Percentiles rank a stretch among this genome's conserved stretches.
phyloP scores from a whole-genome alignment of 2,329 filamentous ascomycete species.

The Thielaviopsis musarum region DNA sequence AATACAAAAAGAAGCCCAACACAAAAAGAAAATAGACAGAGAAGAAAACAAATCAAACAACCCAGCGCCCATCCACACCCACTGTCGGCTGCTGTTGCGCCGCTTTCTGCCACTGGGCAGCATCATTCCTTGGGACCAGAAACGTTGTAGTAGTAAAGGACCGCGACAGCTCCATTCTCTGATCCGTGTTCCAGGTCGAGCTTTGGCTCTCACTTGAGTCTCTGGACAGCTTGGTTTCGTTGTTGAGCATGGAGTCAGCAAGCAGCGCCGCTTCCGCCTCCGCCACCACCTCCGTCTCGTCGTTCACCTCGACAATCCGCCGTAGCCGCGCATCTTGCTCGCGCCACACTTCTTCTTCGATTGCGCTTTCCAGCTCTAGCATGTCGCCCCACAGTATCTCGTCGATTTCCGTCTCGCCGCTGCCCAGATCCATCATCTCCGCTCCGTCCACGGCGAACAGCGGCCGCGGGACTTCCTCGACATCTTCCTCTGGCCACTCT shows the following conservation, averaged over 20 bases:
- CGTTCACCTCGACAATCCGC: not conserved
- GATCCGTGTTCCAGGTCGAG: not conserved
- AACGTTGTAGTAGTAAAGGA: not conserved
- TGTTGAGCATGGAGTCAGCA: too few species aligned
- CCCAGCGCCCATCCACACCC: not conserved
- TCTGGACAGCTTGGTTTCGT: too few species aligned
- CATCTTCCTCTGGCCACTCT: not conserved
- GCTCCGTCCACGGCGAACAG: too few species aligned
- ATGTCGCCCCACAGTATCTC: not conserved
- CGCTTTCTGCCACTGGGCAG: not conserved
- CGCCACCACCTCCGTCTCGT: not conserved
- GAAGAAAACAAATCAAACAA: not conserved
- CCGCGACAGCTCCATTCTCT: not conserved
- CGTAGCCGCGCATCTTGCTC: not conserved
- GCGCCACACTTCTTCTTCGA: not conserved
- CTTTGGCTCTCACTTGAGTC: not conserved
- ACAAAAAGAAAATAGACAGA: not conserved
- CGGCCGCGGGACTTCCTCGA: too few species aligned
- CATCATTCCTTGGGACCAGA: not conserved
- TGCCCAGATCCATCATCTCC: not conserved
- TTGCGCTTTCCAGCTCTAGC: not conserved
- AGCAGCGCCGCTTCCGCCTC: not conserved
- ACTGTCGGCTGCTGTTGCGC: not conserved
- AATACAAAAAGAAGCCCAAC: not conserved
- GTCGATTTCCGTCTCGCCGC: not conserved